Evolutionary conservation across 805 yeast genomes (phyloP).

Genomic region (Jamesozyma spencerorum): DNA sequence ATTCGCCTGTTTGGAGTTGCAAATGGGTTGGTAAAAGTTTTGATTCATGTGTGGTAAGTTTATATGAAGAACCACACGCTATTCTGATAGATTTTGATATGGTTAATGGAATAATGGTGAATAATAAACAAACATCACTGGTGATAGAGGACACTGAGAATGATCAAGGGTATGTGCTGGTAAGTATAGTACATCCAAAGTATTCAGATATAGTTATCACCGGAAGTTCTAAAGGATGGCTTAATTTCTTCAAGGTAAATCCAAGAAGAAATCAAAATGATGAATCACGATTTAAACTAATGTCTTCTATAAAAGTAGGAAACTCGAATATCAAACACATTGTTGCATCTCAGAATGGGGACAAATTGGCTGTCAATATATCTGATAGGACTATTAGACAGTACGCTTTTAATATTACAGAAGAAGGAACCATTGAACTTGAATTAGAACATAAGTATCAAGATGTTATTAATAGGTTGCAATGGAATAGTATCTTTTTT

Average conservation of each 20-base stretch:
- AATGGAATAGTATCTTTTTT: constrained; percentile 77
- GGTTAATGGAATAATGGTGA: not conserved
- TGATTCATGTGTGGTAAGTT: constrained; percentile 42
- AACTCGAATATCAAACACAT: constrained; percentile 64
- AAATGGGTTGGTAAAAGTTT: constrained; percentile 16
- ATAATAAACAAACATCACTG: not conserved
- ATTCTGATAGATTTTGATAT: constrained; percentile 16
- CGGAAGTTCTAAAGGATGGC: constrained; percentile 76
- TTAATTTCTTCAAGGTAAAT: constrained; percentile 39
- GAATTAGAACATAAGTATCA: constrained; percentile 76
- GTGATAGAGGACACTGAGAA: constrained; percentile 18
- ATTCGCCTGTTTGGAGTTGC: constrained; percentile 62
- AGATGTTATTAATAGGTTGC: constrained; percentile 79
- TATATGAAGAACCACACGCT: constrained; percentile 52
- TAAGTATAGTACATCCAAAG: constrained; percentile 30
- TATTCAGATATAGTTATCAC: constrained; percentile 39
- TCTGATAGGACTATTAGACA: constrained; percentile 71
- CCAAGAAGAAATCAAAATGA: not conserved
- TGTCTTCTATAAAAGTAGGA: constrained; percentile 49
- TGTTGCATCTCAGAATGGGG: constrained; percentile 47
- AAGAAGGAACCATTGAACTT: constrained; percentile 32
- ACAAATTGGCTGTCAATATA: constrained; percentile 62
- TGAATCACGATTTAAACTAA: constrained; percentile 19
- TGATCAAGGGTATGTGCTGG: constrained; percentile 24
- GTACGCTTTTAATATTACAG: constrained; percentile 13